phyloP scores from a whole-genome alignment of 129 eudicot species.

The Chrysanthemum lavandulifolium region DNA sequence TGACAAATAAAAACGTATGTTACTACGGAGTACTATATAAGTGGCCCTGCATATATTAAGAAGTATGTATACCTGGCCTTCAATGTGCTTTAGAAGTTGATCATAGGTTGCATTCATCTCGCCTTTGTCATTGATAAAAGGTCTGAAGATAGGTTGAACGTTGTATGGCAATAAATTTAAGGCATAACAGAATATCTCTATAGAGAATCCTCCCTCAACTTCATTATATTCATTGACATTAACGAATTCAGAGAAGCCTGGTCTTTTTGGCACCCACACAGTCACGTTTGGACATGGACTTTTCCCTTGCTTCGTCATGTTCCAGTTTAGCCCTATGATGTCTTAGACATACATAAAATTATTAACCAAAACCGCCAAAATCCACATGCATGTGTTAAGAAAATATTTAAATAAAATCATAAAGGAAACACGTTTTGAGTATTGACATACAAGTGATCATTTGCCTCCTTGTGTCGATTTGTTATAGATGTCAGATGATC shows the following conservation, averaged over 20 bases:
- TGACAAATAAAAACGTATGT: too few species aligned
- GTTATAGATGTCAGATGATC: not conserved
- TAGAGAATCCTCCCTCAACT: constrained; percentile 26
- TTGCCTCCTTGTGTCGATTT: too few species aligned
- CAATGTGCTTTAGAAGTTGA: constrained; percentile 14
- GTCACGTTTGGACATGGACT: constrained; percentile 13
- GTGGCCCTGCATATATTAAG: not conserved
- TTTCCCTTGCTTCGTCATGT: not conserved
- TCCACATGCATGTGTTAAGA: not conserved
- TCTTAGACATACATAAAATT: not conserved
- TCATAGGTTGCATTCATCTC: constrained; percentile 17
- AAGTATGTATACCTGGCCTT: constrained; percentile 14
- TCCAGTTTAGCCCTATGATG: not conserved
- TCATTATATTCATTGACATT: not conserved
- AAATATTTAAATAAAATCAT: not conserved
- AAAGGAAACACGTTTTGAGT: not conserved
- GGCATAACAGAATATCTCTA: constrained; percentile 26
- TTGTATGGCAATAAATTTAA: not conserved
- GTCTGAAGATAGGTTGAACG: constrained; percentile 16
- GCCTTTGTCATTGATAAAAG: constrained; percentile 11
- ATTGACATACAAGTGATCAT: not conserved
- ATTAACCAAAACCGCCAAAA: not conserved
- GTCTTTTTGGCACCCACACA: constrained; percentile 26
- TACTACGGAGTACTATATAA: too few species aligned
- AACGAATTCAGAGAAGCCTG: constrained; percentile 17